Base-by-base conservation (phyloP, 768 basidiomycete species). In the Rhizopogon sp. region DNA sequence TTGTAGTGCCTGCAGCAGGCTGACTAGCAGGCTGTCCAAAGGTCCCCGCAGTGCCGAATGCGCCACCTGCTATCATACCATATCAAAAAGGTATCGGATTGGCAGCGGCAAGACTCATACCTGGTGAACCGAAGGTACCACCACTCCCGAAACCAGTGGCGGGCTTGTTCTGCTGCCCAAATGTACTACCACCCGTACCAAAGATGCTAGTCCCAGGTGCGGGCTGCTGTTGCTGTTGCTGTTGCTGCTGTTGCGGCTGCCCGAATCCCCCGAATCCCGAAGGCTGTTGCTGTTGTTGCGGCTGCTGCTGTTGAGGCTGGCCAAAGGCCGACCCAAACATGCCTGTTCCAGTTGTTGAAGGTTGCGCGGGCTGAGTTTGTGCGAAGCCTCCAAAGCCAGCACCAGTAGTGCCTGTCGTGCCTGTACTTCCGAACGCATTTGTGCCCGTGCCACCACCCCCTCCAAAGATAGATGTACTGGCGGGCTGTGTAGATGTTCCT, bases 181-280 rank as follows among this genome's bases (percentile, higher is more conserved):
- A 70, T 28, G 64, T 25, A 25, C 22, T 28, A 41, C 43, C 43
- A 22, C 76, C 68, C 46, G 65, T 60, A 46, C 72, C 66, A 29
- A 76, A 77, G 14, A 70, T 58, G 42, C 59, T 45, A 10, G 58
- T 49, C 25, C 73, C 64, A 2, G 75, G 41, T 56, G 64, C 55
- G 3, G 62, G 63, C 57, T 62, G 68, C 47, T 64, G 76, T 60
- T 65, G 20, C 57, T 62, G 68, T 45, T 64, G 76, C 60, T 65
- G 78, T 56, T 66, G 76, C 54, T 69, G 70, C 53, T 67, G 70
- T 39, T 66, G 70, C 16, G 73, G 68, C 66, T 81, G 81, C 33
- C 80, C 79, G 66, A 87, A 87, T 2, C 75, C 66, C 56, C 79
- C 76, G 58, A 81, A 83, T 25, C 75, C 68, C 35, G 74, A 66